Conservation (phyloP, 176 grass and related monocot genomes). For the Aegilops tauschii region DNA sequence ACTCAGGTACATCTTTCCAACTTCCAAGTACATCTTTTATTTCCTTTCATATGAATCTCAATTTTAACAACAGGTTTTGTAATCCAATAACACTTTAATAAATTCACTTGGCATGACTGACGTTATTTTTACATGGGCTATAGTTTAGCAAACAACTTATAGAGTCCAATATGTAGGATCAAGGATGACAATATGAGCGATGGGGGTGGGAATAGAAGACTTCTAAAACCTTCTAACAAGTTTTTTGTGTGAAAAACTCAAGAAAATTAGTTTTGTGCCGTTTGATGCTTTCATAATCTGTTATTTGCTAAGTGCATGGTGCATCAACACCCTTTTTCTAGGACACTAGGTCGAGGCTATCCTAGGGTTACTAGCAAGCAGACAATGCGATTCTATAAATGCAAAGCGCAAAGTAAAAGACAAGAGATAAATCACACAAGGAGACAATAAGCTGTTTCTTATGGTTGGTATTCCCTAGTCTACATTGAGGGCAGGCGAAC, state of each 20-base stretch:
- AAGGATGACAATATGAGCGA: not conserved
- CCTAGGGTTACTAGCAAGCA: not conserved
- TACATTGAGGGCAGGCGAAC: not conserved
- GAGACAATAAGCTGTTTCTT: not conserved
- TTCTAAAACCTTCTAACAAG: not conserved
- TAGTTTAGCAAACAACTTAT: not conserved
- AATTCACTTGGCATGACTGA: not conserved
- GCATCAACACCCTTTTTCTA: not conserved
- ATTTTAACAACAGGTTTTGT: conserved; percentile 2
- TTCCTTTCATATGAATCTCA: not conserved
- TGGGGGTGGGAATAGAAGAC: not conserved
- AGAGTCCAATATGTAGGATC: not conserved
- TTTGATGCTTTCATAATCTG: not conserved
- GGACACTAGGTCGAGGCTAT: not conserved
- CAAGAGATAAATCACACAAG: not conserved
- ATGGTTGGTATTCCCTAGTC: not conserved
- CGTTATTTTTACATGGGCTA: not conserved
- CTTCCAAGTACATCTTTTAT: conserved; percentile 27
- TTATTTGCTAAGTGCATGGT: not conserved
- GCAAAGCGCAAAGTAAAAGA: not conserved
- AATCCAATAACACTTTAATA: not conserved
- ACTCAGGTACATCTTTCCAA: conserved; percentile 72
- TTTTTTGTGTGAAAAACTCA: not conserved
- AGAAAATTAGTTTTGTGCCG: not conserved
- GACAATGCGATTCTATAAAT: not conserved